Conservation (phyloP, 129 eudicot species). For the Helichrysum umbraculigerum region DNA sequence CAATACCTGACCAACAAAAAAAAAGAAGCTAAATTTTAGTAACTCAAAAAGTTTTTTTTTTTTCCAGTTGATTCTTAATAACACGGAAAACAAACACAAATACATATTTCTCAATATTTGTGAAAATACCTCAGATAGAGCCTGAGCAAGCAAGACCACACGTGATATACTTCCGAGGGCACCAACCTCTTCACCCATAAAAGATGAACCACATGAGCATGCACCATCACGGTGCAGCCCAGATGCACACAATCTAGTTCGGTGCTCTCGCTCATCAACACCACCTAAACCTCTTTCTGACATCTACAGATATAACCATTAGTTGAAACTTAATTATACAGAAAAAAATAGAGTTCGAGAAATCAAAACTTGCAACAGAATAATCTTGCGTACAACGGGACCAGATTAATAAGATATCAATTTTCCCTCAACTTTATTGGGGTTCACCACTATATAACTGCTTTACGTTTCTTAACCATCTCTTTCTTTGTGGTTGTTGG, state of each 20-base stretch:
- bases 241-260: conserved; percentile 52
- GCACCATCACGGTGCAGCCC: conserved; percentile 71
- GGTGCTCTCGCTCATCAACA: conserved; percentile 40
- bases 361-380: conserved; percentile 1
- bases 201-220: conserved; percentile 63
- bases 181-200: conserved; percentile 61
- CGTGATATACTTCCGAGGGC: conserved; percentile 70
- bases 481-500: conserved; percentile 29
- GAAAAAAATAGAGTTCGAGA: conserved; percentile 5
- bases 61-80: neutral
- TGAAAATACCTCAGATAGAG: conserved; percentile 75
- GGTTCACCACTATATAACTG: conserved; percentile 1
- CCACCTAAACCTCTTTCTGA: conserved; percentile 59
- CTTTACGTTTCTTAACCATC: conserved; percentile 4
- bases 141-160: conserved; percentile 80
- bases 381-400: conserved; percentile 10
- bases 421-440: neutral
- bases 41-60: neutral
- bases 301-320: conserved; percentile 41
- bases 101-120: neutral
- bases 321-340: conserved; percentile 15
- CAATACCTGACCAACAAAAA: conserved; percentile 55
- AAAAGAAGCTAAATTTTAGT: neutral
- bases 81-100: neutral
- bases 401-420: neutral